Percentiles rank a stretch among this genome's conserved stretches.
Evolutionary conservation across 164 flowering plant species (phyloP).

Genomic region (Echeveria elegans): DNA sequence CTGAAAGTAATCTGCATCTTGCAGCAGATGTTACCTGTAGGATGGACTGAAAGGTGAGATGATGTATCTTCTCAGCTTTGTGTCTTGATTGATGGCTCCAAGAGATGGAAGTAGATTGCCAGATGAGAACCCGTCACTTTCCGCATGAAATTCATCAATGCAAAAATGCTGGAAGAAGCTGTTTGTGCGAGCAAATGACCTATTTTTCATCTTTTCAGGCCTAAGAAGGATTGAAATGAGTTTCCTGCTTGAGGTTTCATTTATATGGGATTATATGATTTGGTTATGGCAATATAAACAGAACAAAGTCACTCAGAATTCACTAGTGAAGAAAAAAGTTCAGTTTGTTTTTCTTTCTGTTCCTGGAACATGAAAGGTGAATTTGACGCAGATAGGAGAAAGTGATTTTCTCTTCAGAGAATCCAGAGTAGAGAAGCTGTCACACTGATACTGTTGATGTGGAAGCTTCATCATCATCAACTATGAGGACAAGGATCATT

Average conservation of each 20-base stretch:
- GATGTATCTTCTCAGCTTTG: slow-evolving; percentile 49
- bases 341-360: neutral
- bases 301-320: neutral
- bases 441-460: neutral
- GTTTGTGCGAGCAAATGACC: slow-evolving; percentile 42
- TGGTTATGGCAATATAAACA: neutral
- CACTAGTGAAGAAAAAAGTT: neutral
- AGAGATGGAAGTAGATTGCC: slow-evolving; percentile 78
- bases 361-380: slow-evolving; percentile 1
- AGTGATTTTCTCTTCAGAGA: neutral
- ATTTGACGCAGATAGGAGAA: neutral
- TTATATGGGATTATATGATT: neutral
- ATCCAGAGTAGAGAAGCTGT: neutral
- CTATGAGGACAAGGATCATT: neutral
- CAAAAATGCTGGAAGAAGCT: slow-evolving; percentile 49
- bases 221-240: neutral
- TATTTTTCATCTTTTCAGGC: slow-evolving; percentile 15
- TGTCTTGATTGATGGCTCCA: slow-evolving; percentile 67
- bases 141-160: slow-evolving; percentile 36
- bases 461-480: slow-evolving; percentile 5
- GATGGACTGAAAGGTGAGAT: slow-evolving; percentile 70
- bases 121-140: slow-evolving; percentile 41
- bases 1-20: neutral
- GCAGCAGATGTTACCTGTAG: slow-evolving; percentile 45
- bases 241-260: neutral